phyloP scores from a whole-genome alignment of 495 filamentous ascomycete species.

The Wilcoxina mikolae region DNA sequence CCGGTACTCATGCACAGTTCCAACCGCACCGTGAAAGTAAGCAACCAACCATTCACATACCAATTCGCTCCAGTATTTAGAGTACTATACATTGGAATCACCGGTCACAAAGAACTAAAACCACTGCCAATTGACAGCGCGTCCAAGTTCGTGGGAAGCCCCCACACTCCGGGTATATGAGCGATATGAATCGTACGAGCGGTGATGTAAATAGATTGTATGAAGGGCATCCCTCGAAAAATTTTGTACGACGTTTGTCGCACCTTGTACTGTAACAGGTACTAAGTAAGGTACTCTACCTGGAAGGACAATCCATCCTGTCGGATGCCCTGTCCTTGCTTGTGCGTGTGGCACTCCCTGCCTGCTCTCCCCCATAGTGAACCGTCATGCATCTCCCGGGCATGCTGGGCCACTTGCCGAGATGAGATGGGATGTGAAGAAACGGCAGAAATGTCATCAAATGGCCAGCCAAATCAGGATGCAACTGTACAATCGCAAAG shows the following conservation, averaged over 20 bases:
- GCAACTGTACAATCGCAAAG: background rate
- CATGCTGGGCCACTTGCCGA: constrained; percentile 14
- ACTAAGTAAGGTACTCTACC: background rate
- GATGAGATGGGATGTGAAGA: constrained; percentile 12
- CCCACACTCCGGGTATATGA: too few species aligned
- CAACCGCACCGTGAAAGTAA: background rate
- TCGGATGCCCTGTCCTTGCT: constrained; percentile 2
- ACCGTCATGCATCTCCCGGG: background rate
- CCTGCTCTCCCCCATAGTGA: constrained; percentile 4
- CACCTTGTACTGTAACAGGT: background rate
- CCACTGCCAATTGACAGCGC: too few species aligned
- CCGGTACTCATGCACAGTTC: too few species aligned
- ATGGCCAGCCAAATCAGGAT: too few species aligned
- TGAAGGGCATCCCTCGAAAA: background rate
- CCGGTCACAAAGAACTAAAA: too few species aligned
- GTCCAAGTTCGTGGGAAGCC: too few species aligned
- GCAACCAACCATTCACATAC: too few species aligned
- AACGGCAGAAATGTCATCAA: background rate
- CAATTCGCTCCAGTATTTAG: too few species aligned
- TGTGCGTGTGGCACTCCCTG: constrained; percentile 2
- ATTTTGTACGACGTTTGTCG: background rate
- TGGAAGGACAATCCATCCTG: too few species aligned
- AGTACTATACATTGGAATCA: too few species aligned
- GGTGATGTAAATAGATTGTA: background rate
- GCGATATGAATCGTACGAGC: background rate